Evolutionary conservation across 176 grass and related monocot genomes (phyloP), one percentile per base, ranked within the genome.

Genomic region (Saccharum officinarum): DNA sequence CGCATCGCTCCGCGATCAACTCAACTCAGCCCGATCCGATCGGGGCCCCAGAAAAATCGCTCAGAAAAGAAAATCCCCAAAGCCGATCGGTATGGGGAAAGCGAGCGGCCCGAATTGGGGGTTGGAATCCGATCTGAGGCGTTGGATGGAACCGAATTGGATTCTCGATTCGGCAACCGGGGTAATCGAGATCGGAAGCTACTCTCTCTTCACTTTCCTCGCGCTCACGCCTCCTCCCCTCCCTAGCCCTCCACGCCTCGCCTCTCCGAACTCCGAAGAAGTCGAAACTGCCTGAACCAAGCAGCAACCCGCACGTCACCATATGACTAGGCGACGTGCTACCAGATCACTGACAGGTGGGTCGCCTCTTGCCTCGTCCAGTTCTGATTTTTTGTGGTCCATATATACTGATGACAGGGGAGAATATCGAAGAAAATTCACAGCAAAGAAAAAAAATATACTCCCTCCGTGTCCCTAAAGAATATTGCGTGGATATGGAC

Each of bases 1-100:
- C 60, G 70, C 97, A 99, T 99, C 73, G 57, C 77, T 38, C 37
- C 23, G 28, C 57, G 66, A 81, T 55, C 66, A 38, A 61, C 38
- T 67, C 46, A 78, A 80, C 76, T 11, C 60, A 46, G 36, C 2
- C 61, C 87, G 76, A 80, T 75, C 77, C 65, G 55, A 86, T 57
- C 65, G 55, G 57, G 2, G 85, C 3, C 47, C 63, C 37, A 18
- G 11, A 46, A 71, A 88, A 80, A 73, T 75, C 69, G 47, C 61
- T 11, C 38, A 46, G 20, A 23, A 20, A 67, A 85, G 16, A 45
- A 82, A 90, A 74, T 20, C 3, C 11, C 75, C 69, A 75, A 23
- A 83, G 37, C 41, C 17, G 72, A 83, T 61, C 80, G 39, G 75
- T 68, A 11, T 26, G 16, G 74, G 67, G 33, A 49, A 71, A 82